Base-by-base conservation (phyloP, 352 stramenopile species). In the Phytophthora cactorum region DNA sequence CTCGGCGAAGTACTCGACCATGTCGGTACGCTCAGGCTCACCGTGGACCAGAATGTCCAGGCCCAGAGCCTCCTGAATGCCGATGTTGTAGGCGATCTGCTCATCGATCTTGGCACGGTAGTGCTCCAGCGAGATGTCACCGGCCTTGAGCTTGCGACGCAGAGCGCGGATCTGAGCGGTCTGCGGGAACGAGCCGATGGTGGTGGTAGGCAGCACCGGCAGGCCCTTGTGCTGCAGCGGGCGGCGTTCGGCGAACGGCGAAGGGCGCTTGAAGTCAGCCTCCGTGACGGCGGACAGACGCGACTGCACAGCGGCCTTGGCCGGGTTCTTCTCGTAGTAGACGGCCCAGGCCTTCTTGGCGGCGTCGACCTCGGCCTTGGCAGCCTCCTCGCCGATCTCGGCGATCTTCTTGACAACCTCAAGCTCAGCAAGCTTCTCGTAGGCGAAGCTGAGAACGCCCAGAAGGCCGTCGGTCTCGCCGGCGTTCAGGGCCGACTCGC, bases 1-100 rank as follows among this genome's bases (percentile, higher is more conserved):
- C 78, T 98, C 88, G 4, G 85, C 94, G 70, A 98, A 98, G 81
- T 97, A 98, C 82, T 98, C 92, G 2, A 98, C 94, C 94, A 98
- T 98, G 78, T 98, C 94, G 4, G 90, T 98, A 67, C 92, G 90
- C 74, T 98, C 94, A 4, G 91, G 80, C 66, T 98, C 94, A 55
- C 94, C 94, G 71, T 98, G 94, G 32, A 98, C 94, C 2, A 98
- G 69, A 64, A 98, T 97, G 77, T 98, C 94, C 3, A 98, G 74
- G 32, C 92, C 94, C 5, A 98, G 67, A 3, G 83, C 89, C 75
- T 98, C 92, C 76, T 98, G 92, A 46, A 97, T 78, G 66, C 87
- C 89, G 47, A 98, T 97, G 71, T 91, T 91, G 75, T 90, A 96
- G 7, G 88, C 88, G 57, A 98, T 98, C 72, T 98, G 88, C 72